A percentile compares a stretch with the other conserved stretches of the same genome.
phyloP scores from a whole-genome alignment of 768 basidiomycete species.

The Chalciporus chontae region DNA sequence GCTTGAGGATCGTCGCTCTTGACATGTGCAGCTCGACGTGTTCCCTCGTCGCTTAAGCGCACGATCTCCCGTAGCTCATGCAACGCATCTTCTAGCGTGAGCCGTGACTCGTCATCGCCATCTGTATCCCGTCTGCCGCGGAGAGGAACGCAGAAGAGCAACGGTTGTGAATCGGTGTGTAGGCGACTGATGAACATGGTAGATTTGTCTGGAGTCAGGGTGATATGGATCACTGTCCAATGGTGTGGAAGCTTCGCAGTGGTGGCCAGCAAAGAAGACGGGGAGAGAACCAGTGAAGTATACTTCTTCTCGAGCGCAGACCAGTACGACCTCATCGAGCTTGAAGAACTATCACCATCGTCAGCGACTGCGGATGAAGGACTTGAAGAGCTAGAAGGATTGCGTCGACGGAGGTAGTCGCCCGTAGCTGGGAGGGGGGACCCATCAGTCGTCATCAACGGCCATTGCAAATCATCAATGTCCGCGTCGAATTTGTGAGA shows the following conservation, averaged over 20 bases:
- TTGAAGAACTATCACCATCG: conserved; percentile 35
- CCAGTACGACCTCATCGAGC: conserved; percentile 60
- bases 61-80: conserved; percentile 79
- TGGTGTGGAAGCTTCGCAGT: conserved; percentile 55
- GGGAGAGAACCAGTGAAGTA: conserved; percentile 22
- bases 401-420: conserved; percentile 15
- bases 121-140: conserved; percentile 76
- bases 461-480: conserved; percentile 76
- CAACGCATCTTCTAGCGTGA: conserved; percentile 73
- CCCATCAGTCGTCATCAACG: conserved; percentile 46
- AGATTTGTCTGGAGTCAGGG: conserved; percentile 76
- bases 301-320: conserved; percentile 52
- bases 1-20: conserved; percentile 64
- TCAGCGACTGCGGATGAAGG: conserved; percentile 29
- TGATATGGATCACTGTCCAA: conserved; percentile 86
- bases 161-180: conserved; percentile 50
- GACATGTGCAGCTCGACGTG: conserved; percentile 68
- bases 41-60: conserved; percentile 69
- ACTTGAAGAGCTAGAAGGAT: conserved; percentile 15
- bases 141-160: conserved; percentile 88
- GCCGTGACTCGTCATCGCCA: conserved; percentile 66
- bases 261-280: conserved; percentile 38
- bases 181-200: conserved; percentile 84
- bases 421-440: conserved; percentile 31
- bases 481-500: conserved; percentile 56